Evolutionary conservation across 352 stramenopile species (phyloP).

Genomic region (Globisporangium cederbergense): DNA sequence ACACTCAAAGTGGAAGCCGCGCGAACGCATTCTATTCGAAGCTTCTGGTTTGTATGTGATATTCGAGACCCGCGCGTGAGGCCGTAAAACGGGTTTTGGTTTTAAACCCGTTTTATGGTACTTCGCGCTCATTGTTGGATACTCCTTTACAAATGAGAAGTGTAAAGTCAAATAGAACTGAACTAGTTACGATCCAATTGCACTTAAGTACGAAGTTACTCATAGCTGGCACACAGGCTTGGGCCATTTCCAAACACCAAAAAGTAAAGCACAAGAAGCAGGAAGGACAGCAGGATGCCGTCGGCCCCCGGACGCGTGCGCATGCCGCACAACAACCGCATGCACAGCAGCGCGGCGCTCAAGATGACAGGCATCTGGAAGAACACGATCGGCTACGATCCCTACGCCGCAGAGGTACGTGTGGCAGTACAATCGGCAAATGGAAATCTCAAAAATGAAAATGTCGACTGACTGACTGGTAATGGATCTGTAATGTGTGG

Average conservation of each 20-base stretch:
- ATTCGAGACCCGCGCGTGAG: too few species aligned
- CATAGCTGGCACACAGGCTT: neutral
- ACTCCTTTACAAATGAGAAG: too few species aligned
- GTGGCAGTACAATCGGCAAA: neutral
- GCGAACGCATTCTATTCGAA: too few species aligned
- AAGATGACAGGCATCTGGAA: conserved; percentile 97
- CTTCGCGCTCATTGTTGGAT: too few species aligned
- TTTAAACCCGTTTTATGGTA: too few species aligned
- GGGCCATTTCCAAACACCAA: neutral
- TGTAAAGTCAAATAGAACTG: too few species aligned
- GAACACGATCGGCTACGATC: conserved; percentile 96
- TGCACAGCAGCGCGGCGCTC: conserved; percentile 91
- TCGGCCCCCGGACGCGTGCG: conserved; percentile 84
- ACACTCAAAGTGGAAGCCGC: too few species aligned
- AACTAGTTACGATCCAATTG: too few species aligned
- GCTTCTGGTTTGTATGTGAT: too few species aligned
- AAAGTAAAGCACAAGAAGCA: neutral
- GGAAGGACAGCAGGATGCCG: conserved; percentile 59
- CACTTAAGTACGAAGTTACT: too few species aligned
- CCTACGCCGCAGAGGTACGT: conserved; percentile 74
- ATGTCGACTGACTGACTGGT: neutral
- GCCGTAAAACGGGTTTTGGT: too few species aligned
- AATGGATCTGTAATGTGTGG: neutral
- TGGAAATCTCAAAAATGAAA: neutral
- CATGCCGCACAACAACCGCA: conserved; percentile 98